These are phyloP conservation scores for Solanum pennellii DNA, from an alignment of 257 asterid species.

Conservation along the genomic window DNA sequence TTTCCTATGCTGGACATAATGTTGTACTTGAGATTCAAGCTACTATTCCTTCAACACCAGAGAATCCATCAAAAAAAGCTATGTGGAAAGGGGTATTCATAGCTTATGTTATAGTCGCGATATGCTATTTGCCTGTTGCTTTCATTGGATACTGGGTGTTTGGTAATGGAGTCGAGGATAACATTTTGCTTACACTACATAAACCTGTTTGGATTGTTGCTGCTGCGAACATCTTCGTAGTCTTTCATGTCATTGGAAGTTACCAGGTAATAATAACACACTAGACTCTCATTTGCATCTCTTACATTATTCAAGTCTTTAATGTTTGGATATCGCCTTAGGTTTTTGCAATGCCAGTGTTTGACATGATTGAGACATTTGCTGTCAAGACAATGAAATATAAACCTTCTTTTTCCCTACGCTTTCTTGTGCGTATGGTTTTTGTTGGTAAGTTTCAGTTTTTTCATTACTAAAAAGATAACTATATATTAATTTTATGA, in stretches of 20 bases:
- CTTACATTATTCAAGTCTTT: not conserved
- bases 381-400: not conserved
- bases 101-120: constrained; percentile 41
- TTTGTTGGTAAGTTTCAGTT: constrained; percentile 21
- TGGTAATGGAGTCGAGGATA: constrained; percentile 48
- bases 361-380: not conserved
- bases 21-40: constrained; percentile 73
- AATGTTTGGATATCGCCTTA: not conserved
- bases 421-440: constrained; percentile 25
- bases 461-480: no score
- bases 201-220: constrained; percentile 54
- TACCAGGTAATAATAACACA: constrained; percentile 32
- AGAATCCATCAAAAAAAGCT: constrained; percentile 46
- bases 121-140: constrained; percentile 61
- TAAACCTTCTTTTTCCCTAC: constrained; percentile 7
- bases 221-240: constrained; percentile 46
- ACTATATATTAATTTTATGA: not conserved
- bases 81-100: constrained; percentile 67
- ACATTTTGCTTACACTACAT: constrained; percentile 29
- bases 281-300: no score
- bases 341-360: not conserved
- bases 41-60: constrained; percentile 55
- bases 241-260: constrained; percentile 61
- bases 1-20: constrained; percentile 67
- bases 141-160: constrained; percentile 28